phyloP scores from a whole-genome alignment of 441 rosid genomes.

The Croton setiger region DNA sequence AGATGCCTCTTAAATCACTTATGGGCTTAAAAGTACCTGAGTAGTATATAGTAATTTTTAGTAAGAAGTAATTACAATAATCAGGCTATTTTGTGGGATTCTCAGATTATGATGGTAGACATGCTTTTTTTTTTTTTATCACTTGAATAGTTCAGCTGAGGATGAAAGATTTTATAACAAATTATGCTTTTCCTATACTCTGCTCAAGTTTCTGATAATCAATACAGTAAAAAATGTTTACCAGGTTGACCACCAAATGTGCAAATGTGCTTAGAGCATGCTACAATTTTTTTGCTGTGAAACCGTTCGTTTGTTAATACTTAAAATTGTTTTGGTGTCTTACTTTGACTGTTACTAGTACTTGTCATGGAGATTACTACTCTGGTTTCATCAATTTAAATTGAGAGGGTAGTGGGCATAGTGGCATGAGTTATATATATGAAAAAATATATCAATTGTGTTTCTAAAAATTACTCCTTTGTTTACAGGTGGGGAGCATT shows the following conservation, averaged over 20 bases:
- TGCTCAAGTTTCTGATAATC: background rate
- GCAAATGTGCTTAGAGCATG: background rate
- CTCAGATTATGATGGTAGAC: background rate
- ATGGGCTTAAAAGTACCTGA: background rate
- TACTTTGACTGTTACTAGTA: background rate
- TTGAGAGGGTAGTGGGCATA: background rate
- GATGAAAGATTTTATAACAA: background rate
- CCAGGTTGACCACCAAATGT: background rate
- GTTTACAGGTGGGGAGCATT: conserved; percentile 48
- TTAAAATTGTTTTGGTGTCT: background rate
- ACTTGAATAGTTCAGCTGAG: background rate
- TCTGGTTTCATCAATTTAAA: background rate
- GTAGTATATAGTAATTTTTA: background rate
- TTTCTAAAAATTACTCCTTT: conserved; percentile 15
- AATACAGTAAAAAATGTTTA: background rate
- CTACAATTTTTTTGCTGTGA: background rate
- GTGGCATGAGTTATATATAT: background rate
- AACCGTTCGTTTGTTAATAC: background rate
- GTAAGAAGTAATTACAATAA: background rate
- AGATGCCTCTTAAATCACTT: no score
- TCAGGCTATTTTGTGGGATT: background rate
- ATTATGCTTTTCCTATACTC: background rate
- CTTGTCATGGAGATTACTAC: background rate
- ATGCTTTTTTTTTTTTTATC: background rate
- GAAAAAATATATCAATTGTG: background rate